phyloP scores from a whole-genome alignment of 169 alveolate genomes.

The Theileria equi region DNA sequence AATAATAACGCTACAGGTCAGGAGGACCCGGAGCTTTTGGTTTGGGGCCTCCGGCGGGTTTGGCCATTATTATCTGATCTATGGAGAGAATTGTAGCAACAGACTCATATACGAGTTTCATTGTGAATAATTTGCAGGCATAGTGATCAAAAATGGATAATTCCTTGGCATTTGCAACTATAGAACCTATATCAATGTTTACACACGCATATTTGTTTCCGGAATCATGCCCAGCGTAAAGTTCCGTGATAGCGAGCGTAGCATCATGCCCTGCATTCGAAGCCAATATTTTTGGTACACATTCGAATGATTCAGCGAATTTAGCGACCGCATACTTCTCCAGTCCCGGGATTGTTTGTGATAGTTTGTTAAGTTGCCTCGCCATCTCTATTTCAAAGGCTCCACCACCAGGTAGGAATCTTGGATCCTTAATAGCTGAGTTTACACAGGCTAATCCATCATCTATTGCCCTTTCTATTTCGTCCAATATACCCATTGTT shows the following conservation, averaged over 20 bases:
- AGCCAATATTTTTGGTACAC: constrained; percentile 94
- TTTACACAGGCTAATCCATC: constrained; percentile 75
- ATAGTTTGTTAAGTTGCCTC: constrained; percentile 80
- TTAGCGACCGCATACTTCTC: constrained; percentile 96
- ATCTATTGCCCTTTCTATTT: constrained; percentile 98
- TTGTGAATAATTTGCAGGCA: constrained; percentile 92
- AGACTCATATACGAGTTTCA: constrained; percentile 94
- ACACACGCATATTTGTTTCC: constrained; percentile 75
- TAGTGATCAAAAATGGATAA: constrained; percentile 86
- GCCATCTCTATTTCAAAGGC: constrained; percentile 92
- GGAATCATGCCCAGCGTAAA: constrained; percentile 76
- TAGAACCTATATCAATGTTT: constrained; percentile 59
- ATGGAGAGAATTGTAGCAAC: constrained; percentile 95
- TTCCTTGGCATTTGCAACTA: constrained; percentile 58
- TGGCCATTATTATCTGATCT: constrained; percentile 97
- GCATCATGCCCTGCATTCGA: constrained; percentile 94
- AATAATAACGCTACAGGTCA: constrained; percentile 36
- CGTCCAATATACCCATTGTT: constrained; percentile 94
- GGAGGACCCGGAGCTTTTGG: constrained; percentile 77
- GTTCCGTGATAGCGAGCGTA: constrained; percentile 75
- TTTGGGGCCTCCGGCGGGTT: constrained; percentile 99
- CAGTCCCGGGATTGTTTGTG: constrained; percentile 84
- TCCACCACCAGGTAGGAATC: constrained; percentile 96
- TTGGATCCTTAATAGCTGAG: constrained; percentile 81
- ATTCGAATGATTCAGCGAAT: constrained; percentile 96